Evolutionary conservation across 176 grass and related monocot genomes (phyloP), one percentile per base, ranked within the genome.

Genomic region (Bolboschoenus planiculmis): DNA sequence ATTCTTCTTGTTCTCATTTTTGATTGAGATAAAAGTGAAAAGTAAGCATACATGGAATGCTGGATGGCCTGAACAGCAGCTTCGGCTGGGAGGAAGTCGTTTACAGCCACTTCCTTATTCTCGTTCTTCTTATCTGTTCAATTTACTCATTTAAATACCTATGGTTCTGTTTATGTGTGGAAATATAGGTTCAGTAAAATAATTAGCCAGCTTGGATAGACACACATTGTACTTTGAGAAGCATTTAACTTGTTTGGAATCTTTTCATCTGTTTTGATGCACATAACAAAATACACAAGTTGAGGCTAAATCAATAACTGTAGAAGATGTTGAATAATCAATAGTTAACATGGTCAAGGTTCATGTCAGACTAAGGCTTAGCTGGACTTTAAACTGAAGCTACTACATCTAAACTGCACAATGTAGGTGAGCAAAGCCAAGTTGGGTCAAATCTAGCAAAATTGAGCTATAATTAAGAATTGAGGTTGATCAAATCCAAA

Each of bases 61-160:
- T 85, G 64, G 53, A 88, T 88, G n/a, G 87, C 87, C 74, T 88
- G 48, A 14, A 78, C 54, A 29, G 87, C 82, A 56, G 76, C 36
- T 48, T 29, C 61, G 4, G 82, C 82, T 21, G 87, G 83, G 36
- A 85, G 77, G 83, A 88, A 82, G 13, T 88, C 76, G 43, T 85
- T 43, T 16, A 85, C 82, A 2, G 83, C 83, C 26, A 85, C 83
- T 30, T 88, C 83, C 70, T 81, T 88, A 40, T 85, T 88, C 83
- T 88, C 87, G 34, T 88, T 88, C 77, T 85, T 88, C 53, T 72
- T 88, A 64, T 88, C 86, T 88, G 71, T 65, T 54, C 4, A 78
- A 57, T 3, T 71, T 64, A 40, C 34, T 58, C 58, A 57, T 29
- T 71, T 72, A 65, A 78, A 42, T 8, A 65, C 36, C 15, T 34